Conservation (phyloP, 345 rosid genomes). For the Ceriops zippeliana region DNA sequence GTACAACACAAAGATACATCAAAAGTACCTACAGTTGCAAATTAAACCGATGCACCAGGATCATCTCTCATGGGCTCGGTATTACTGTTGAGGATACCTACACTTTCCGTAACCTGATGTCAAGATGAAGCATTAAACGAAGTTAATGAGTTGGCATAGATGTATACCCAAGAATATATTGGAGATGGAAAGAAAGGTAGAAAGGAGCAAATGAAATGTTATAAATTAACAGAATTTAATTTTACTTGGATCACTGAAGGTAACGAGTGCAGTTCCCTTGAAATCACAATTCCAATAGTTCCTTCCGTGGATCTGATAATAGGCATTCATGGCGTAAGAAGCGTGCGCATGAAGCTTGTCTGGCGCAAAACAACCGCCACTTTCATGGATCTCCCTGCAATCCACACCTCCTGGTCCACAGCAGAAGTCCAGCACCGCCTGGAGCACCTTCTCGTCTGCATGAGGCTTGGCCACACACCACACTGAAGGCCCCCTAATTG, state of each 20-base stretch:
- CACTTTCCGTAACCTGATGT: slow-evolving; percentile 56
- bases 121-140: neutral
- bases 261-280: slow-evolving; percentile 58
- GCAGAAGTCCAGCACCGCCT: slow-evolving; percentile 51
- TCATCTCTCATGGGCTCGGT: neutral
- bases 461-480: slow-evolving; percentile 79
- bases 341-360: slow-evolving; percentile 64
- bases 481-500: slow-evolving; percentile 49
- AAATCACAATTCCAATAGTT: slow-evolving; percentile 77
- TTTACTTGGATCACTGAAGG: slow-evolving; percentile 69
- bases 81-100: slow-evolving; percentile 51
- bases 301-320: slow-evolving; percentile 69
- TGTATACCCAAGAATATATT: neutral
- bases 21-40: too few relatives aligned
- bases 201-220: neutral
- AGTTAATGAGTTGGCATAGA: neutral
- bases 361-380: slow-evolving; percentile 46
- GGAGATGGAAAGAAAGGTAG: neutral
- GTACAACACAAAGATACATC: too few relatives aligned
- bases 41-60: neutral
- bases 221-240: neutral
- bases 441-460: slow-evolving; percentile 54
- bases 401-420: slow-evolving; percentile 72
- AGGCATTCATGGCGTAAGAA: slow-evolving; percentile 63
- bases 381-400: slow-evolving; percentile 50